Base-by-base conservation (phyloP, 306 rosid genomes). In the Oemleria cerasiformis region DNA sequence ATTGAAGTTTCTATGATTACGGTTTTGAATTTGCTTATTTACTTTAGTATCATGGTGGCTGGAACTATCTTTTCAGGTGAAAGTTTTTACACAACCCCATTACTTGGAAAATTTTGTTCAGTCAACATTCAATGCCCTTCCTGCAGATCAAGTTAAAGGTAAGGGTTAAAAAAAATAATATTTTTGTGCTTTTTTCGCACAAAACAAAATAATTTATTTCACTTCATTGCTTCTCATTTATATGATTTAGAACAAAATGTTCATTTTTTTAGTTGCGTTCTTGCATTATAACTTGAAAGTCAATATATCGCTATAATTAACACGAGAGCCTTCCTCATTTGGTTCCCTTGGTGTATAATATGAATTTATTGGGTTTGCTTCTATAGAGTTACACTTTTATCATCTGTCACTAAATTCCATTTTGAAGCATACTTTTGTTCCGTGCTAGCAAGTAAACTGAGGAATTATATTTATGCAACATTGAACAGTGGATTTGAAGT, bases 71-170 rank as follows among this genome's bases (percentile, higher is more conserved):
- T 80, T 80, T 83, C 95, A 95, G 99, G 99, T 91, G 78, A 95
- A 88, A 80, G 96, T 95, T 16, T 95, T 95, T 81, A 77, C 79
- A 65, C 96, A 95, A 73, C 96, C 96, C 64, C 76, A 89, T 80
- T 95, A 95, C 86, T 78, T 89, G 75, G 84, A 95, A 53, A 95
- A 95, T 81, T 95, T 95, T 75, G 97, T 95, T 83, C 99, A 95
- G 79, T 50, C 99, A 70, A 65, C 99, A 36, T 91, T 91, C 85
- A 75, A 84, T 75, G 96, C 97, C 51, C 81, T 95, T 44, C 80
- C 97, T 47, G 84, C 81, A 41, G 96, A 89, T 76, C 86, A 91
- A 82, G 92, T 95, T 67, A 84, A 89, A 85, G 99, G 99, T 94
- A 42, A 19, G 75, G 73, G 49, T 73, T 58, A 25, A 40, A 8